These are phyloP conservation scores for Dryas drummondii DNA, from an alignment of 306 rosid species.

Conservation along the genomic window DNA sequence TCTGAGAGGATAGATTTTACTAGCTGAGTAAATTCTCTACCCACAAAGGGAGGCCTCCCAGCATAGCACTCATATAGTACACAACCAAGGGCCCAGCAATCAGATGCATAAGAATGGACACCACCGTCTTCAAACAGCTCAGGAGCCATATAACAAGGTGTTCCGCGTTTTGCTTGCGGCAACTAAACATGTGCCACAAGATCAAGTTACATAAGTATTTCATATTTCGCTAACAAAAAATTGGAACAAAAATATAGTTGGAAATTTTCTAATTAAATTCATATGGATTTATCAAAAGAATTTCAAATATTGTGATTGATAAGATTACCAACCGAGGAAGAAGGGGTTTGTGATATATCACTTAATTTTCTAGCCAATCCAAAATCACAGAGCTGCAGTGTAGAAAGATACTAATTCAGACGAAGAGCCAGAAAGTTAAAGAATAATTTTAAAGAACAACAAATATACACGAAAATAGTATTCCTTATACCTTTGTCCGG, in stretches of 20 bases:
- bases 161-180: conserved; percentile 95
- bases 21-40: conserved; percentile 87
- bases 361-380: conserved; percentile 88
- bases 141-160: conserved; percentile 98
- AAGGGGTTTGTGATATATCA: conserved; percentile 75
- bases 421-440: not conserved
- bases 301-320: conserved; percentile 17
- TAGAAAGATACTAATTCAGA: conserved; percentile 11
- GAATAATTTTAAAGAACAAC: not conserved
- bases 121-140: conserved; percentile 97
- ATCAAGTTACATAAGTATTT: conserved; percentile 26
- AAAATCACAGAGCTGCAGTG: conserved; percentile 90
- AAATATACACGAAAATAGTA: not conserved
- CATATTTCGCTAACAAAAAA: conserved; percentile 13
- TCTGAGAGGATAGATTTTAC: conserved; percentile 90
- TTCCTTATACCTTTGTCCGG: conserved; percentile 58
- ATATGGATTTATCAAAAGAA: not conserved
- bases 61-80: conserved; percentile 88
- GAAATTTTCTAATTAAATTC: conserved; percentile 12
- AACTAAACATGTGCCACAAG: conserved; percentile 48
- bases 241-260: not conserved
- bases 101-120: conserved; percentile 91
- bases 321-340: conserved; percentile 61
- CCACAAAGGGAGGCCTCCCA: conserved; percentile 93
- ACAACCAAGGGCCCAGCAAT: conserved; percentile 97